Base-by-base conservation (phyloP, 2,329 filamentous ascomycete genomes). In the Nectriaceae sp. region DNA sequence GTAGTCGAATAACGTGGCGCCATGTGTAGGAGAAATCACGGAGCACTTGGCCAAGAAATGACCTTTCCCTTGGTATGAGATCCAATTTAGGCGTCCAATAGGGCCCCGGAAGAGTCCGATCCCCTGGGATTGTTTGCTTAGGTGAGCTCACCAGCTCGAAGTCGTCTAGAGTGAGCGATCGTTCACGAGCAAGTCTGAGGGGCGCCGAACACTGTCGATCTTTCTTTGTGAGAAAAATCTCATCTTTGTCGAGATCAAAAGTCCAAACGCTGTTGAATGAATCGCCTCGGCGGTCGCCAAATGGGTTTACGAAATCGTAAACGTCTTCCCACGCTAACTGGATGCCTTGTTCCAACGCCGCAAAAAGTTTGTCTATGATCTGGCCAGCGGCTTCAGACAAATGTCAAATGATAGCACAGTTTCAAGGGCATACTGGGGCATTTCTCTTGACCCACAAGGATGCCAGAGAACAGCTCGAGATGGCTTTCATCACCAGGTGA, bases 301-400 rank as follows among this genome's bases (percentile, higher is more conserved):
- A 59, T 38, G 58, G 56, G 40, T 59, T 52, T 20, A 58, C 52
- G 35, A 54, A 36, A 44, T 60, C 58, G 42, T 53, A 52, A 6
- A 50, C 36, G 18, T 55, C 50, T 2, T 47, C 21, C 55, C 55
- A 56, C 33, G n/a, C 40, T 13, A 52, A n/a, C 16, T 10, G 5
- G 33, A 36, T 18, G 11, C 33, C 13, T 37, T 47, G 39, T 37
- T 53, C 44, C 35, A 50, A 53, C n/a, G 41, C 40, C 18, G 40
- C 37, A 11, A 16, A 47, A 19, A 50, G 18, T 33, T 50, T 35
- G 40, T n/a, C 50, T 53, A 40, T 10, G 3, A 35, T 29, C 26
- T 13, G 26, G 22, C 50, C 36, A 53, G 43, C 39, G 13, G 40
- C 16, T 43, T 11, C 15, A 18, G 18, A 22, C 8, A 36, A 13